phyloP scores from a whole-genome alignment of 2,329 filamentous ascomycete genomes.

The Colletotrichum lindemuthianum region DNA sequence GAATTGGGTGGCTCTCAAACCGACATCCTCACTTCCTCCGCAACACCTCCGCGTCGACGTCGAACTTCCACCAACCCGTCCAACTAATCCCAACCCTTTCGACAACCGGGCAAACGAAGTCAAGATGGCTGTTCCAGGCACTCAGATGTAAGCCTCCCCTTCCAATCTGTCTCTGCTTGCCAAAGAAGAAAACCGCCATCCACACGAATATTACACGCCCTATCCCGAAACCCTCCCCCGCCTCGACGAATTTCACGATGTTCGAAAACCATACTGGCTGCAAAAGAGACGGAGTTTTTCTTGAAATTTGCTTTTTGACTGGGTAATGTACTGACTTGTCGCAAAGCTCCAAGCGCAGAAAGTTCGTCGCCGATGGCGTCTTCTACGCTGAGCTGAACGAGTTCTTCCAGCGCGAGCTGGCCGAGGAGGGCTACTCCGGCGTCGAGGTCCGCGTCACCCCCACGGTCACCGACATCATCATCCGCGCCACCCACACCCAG shows the following conservation, averaged over 20 bases:
- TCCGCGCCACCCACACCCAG: conserved; percentile 99
- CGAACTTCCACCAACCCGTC: conserved; percentile 49
- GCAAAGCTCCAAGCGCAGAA: conserved; percentile 86
- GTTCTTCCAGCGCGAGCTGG: conserved; percentile 99
- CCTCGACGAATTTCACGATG: conserved; percentile 14
- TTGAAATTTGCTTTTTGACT: no score
- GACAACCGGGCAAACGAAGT: conserved; percentile 45
- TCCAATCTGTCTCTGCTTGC: background rate
- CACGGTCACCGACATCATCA: conserved; percentile 99
- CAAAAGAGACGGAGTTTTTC: background rate
- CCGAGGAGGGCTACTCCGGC: conserved; percentile 99
- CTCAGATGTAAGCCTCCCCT: conserved; percentile 65
- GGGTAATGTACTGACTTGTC: conserved; percentile 28
- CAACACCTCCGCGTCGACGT: conserved; percentile 42
- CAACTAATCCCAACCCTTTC: conserved; percentile 38
- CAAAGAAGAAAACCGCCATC: background rate
- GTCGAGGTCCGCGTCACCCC: conserved; percentile 99
- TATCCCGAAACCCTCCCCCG: background rate
- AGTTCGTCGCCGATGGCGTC: conserved; percentile 97
- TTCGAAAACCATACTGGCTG: conserved; percentile 3
- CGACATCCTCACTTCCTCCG: conserved; percentile 27
- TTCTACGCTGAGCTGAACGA: conserved; percentile 99
- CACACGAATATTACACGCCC: background rate
- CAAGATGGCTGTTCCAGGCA: conserved; percentile 70
- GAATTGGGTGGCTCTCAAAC: background rate